Evolutionary conservation across 352 stramenopile genomes (phyloP).

Genomic region (Pythium brassicae): DNA sequence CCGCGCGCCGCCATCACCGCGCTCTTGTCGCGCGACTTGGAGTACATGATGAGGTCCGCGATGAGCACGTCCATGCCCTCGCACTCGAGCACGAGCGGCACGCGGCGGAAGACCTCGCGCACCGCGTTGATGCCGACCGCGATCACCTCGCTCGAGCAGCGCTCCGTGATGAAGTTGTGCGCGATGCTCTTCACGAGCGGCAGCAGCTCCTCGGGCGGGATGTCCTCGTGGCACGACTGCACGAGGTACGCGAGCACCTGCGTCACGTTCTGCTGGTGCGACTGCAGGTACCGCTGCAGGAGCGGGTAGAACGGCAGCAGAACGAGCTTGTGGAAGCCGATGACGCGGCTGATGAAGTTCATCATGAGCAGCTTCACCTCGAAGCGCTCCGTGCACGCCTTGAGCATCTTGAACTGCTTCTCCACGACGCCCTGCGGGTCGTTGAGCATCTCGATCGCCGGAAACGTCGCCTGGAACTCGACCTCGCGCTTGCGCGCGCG

Average conservation of each 20-base stretch:
- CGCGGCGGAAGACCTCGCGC: slow-evolving; percentile 92
- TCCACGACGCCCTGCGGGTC: slow-evolving; percentile 95
- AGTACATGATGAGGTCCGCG: slow-evolving; percentile 95
- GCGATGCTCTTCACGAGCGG: slow-evolving; percentile 96
- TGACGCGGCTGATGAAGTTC: slow-evolving; percentile 96
- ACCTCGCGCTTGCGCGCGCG: slow-evolving; percentile 75
- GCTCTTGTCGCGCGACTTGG: slow-evolving; percentile 94
- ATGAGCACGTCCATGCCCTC: slow-evolving; percentile 89
- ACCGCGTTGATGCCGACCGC: slow-evolving; percentile 97
- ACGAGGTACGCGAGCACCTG: slow-evolving; percentile 97
- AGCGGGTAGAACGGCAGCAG: slow-evolving; percentile 96
- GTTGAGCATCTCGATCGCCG: slow-evolving; percentile 97
- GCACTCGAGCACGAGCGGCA: slow-evolving; percentile 93
- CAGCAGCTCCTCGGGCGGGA: slow-evolving; percentile 96
- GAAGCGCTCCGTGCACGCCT: slow-evolving; percentile 86
- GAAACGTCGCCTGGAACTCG: slow-evolving; percentile 86
- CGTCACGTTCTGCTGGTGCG: slow-evolving; percentile 89
- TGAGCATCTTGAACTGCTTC: slow-evolving; percentile 90
- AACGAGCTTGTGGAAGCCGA: slow-evolving; percentile 97
- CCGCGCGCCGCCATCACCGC: slow-evolving; percentile 95
- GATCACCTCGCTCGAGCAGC: slow-evolving; percentile 94
- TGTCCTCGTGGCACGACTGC: slow-evolving; percentile 96
- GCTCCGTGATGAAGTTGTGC: slow-evolving; percentile 98
- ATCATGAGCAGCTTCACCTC: slow-evolving; percentile 97
- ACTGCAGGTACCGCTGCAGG: slow-evolving; percentile 91